A percentile compares a stretch with the other conserved stretches of the same genome.
phyloP scores from a whole-genome alignment of 2,329 filamentous ascomycete species.

The Phyllosticta capitalensis region DNA sequence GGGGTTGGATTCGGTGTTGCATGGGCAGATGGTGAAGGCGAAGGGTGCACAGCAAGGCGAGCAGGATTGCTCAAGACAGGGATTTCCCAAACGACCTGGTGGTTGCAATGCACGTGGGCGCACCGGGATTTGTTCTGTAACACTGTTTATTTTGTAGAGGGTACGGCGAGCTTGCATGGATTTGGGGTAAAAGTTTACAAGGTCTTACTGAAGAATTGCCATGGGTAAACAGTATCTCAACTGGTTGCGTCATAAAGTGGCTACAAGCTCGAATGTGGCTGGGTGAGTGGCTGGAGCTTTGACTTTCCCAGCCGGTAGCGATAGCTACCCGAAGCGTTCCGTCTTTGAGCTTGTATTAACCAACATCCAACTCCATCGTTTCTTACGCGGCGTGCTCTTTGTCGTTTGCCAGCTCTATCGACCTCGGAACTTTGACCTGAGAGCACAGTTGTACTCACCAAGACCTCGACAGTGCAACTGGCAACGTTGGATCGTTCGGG shows the following conservation, averaged over 20 bases:
- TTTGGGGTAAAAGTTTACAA: not conserved
- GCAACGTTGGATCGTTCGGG: too few species aligned
- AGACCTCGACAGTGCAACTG: not conserved
- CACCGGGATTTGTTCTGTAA: not conserved
- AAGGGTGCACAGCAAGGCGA: not conserved
- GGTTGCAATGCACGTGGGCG: not conserved
- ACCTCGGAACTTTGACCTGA: not conserved
- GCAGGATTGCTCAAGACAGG: not conserved
- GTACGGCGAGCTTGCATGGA: not conserved
- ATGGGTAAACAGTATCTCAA: not conserved
- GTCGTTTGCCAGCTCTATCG: not conserved
- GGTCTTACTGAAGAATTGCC: not conserved
- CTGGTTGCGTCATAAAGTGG: not conserved
- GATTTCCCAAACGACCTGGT: not conserved
- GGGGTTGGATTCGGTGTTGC: not conserved
- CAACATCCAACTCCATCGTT: not conserved
- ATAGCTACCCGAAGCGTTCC: not conserved
- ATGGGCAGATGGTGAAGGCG: not conserved
- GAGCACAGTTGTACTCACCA: not conserved
- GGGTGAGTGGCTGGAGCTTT: conserved; percentile 5
- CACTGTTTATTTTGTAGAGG: not conserved
- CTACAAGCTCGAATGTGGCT: not conserved
- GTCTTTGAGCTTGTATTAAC: not conserved
- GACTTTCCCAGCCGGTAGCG: not conserved
- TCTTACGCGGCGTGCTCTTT: not conserved